Evolutionary conservation across 2,329 filamentous ascomycete species (phyloP).

Genomic region (Stagonosporopsis vannaccii): DNA sequence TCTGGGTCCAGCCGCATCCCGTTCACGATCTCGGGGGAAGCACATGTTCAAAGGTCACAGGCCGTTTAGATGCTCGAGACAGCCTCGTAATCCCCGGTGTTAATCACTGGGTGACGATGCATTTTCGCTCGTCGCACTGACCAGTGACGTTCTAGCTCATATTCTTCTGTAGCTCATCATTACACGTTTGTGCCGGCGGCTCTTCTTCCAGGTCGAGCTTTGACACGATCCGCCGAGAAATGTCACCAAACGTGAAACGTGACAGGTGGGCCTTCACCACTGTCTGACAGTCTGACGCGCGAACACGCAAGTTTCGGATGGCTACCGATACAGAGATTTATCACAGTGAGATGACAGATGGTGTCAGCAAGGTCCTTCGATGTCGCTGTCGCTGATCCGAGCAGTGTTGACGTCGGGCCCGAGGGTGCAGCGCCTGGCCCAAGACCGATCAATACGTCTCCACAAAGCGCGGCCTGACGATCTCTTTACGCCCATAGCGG

Average conservation of each 20-base stretch:
- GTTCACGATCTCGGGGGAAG: constrained; percentile 14
- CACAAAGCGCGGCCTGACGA: constrained; percentile 3
- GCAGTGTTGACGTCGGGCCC: constrained; percentile 10
- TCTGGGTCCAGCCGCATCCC: constrained; percentile 40
- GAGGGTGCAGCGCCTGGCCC: constrained; percentile 1
- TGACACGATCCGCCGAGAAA: constrained; percentile 9
- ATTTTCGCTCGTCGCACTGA: not conserved
- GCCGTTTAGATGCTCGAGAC: constrained; percentile 6
- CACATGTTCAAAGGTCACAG: constrained; percentile 4
- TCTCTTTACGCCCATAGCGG: not conserved
- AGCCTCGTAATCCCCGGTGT: not conserved
- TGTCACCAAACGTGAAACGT: constrained; percentile 30
- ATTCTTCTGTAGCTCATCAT: not conserved
- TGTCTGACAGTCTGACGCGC: constrained; percentile 14
- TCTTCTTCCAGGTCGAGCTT: not conserved
- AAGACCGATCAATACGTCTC: not conserved
- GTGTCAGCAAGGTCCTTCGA: not conserved
- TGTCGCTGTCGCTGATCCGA: constrained; percentile 4
- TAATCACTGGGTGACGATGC: not conserved
- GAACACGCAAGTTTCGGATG: constrained; percentile 9
- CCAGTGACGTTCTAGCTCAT: not conserved
- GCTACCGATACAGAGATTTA: not conserved
- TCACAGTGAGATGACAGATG: not conserved
- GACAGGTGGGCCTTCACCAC: constrained; percentile 25
- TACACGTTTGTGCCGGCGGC: not conserved